Evolutionary conservation across 345 rosid species (phyloP).

Genomic region (Salix caprea): DNA sequence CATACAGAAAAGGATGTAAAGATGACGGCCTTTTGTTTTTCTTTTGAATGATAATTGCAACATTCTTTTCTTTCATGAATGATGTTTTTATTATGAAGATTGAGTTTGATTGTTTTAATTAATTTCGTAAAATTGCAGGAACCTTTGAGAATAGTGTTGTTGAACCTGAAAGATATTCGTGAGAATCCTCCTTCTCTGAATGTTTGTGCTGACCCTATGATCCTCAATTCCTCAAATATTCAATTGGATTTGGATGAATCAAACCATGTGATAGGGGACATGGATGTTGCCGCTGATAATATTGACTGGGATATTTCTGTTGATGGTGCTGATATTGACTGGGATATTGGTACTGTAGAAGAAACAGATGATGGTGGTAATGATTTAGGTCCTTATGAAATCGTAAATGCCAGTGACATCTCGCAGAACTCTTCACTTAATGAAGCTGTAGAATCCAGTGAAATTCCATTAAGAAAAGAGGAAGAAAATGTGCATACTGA

Average conservation of each 20-base stretch:
- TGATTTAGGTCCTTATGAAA: constrained; percentile 89
- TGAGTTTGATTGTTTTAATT: neutral
- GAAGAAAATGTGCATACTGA: constrained; percentile 37
- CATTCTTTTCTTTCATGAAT: neutral
- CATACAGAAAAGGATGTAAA: constrained; percentile 85
- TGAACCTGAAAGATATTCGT: constrained; percentile 59
- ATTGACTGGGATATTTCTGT: constrained; percentile 94
- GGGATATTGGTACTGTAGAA: constrained; percentile 87
- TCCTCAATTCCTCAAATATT: constrained; percentile 38
- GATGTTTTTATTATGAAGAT: neutral
- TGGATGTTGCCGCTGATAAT: constrained; percentile 45
- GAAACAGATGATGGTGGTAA: constrained; percentile 69
- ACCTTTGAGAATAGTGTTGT: constrained; percentile 41
- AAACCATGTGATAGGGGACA: constrained; percentile 32
- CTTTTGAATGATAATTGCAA: neutral
- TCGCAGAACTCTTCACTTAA: constrained; percentile 35
- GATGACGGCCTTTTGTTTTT: constrained; percentile 11
- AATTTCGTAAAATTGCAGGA: constrained; percentile 48
- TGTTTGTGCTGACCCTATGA: constrained; percentile 53
- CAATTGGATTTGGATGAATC: constrained; percentile 38
- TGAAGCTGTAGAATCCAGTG: constrained; percentile 37
- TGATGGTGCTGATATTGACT: constrained; percentile 73
- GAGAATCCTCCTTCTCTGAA: constrained; percentile 73
- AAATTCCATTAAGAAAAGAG: constrained; percentile 26
- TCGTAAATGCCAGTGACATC: constrained; percentile 75